Conservation (phyloP, 176 grass and related monocot species). For the Poa annua region DNA sequence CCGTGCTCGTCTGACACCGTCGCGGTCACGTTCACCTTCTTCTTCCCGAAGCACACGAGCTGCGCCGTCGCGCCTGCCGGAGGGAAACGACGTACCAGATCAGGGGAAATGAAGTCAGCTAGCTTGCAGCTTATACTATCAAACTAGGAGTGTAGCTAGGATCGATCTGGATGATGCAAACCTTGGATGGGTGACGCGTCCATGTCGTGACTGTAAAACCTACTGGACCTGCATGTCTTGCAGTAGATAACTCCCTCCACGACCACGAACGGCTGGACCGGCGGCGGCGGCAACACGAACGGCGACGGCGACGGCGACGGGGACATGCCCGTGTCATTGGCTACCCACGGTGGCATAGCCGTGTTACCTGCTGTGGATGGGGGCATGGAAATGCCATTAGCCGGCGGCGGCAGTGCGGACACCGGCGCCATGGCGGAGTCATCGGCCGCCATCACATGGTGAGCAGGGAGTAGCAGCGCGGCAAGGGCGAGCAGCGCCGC, state of each 20-base stretch:
- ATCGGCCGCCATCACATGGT: slow-evolving; percentile 27
- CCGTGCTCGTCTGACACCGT: slow-evolving; percentile 53
- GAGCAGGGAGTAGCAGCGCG: slow-evolving; percentile 30
- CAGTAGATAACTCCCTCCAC: slow-evolving; percentile 69
- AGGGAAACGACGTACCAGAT: neutral
- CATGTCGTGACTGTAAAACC: slow-evolving; percentile 41
- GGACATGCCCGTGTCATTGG: neutral
- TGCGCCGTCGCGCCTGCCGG: slow-evolving; percentile 44
- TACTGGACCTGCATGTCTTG: slow-evolving; percentile 54
- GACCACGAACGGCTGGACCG: slow-evolving; percentile 47
- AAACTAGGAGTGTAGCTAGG: neutral
- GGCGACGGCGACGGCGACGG: slow-evolving; percentile 16
- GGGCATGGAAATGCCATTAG: neutral
- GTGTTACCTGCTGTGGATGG: neutral
- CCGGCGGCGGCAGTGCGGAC: neutral
- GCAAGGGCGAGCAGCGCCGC: slow-evolving; percentile 11
- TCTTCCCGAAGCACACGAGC: slow-evolving; percentile 58
- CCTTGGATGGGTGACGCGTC: slow-evolving; percentile 58
- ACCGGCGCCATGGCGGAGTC: neutral
- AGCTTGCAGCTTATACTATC: neutral
- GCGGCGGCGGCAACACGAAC: too few species aligned
- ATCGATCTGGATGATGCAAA: neutral
- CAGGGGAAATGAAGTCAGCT: neutral
- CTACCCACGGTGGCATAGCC: neutral
- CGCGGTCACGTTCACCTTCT: slow-evolving; percentile 57